Evolutionary conservation across 73 alveolate genomes (phyloP).

Genomic region (Paramecium octaurelia): DNA sequence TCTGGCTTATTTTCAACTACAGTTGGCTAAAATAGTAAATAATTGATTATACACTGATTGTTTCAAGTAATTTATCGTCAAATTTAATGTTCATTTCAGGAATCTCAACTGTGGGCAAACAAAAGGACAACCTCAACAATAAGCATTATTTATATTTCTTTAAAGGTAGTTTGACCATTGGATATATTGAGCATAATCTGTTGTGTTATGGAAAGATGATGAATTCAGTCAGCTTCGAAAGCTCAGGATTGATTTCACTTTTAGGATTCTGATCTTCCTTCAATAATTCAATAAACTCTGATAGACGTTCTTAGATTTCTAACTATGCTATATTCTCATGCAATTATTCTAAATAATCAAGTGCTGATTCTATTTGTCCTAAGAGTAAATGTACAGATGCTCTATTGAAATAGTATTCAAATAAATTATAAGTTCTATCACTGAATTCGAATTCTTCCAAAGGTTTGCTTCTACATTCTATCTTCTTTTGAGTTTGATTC

Average conservation of each 20-base stretch:
- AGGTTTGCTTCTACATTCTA: background rate
- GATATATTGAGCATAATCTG: slow-evolving; percentile 38
- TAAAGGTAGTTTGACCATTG: background rate
- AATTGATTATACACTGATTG: background rate
- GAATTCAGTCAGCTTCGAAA: background rate
- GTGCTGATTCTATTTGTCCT: background rate
- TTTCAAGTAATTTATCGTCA: slow-evolving; percentile 55
- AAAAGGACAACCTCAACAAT: slow-evolving; percentile 14
- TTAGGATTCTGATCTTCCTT: background rate
- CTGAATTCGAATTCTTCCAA: slow-evolving; percentile 57
- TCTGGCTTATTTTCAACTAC: slow-evolving; percentile 63
- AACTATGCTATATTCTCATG: background rate
- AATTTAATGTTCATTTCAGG: slow-evolving; percentile 36
- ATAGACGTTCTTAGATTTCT: background rate
- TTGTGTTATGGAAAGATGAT: slow-evolving; percentile 31
- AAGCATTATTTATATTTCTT: background rate
- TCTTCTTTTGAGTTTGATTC: background rate
- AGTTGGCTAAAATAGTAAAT: slow-evolving; percentile 26
- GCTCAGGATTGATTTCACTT: background rate
- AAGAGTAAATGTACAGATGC: background rate
- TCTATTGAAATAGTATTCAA: slow-evolving; percentile 50
- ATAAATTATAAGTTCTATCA: slow-evolving; percentile 57
- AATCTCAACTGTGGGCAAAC: slow-evolving; percentile 54
- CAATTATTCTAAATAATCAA: background rate
- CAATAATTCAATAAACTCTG: background rate